Conservation (phyloP, 345 rosid genomes). For the Limnanthes douglasii region DNA sequence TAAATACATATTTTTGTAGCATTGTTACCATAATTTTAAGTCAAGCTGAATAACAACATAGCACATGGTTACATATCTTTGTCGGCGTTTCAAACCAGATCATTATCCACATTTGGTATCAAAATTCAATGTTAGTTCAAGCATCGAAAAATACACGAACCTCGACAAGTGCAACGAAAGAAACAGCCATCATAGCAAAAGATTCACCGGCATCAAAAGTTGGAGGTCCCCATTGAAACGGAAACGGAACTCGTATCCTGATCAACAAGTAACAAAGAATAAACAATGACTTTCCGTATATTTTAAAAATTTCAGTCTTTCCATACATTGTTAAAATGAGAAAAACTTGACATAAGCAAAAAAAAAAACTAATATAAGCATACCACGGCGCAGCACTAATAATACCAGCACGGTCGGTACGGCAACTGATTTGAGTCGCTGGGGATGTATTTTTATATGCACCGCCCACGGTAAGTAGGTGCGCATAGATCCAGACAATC, state of each 20-base stretch:
- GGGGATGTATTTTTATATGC: constrained; percentile 59
- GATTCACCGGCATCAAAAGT: constrained; percentile 94
- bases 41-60: too few species aligned
- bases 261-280: constrained; percentile 7
- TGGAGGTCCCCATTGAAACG: constrained; percentile 99
- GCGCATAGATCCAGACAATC: constrained; percentile 89
- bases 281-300: too few species aligned
- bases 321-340: too few species aligned
- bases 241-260: constrained; percentile 96
- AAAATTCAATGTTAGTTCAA: too few species aligned
- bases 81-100: neutral
- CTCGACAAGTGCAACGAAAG: constrained; percentile 90
- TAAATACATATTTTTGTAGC: too few species aligned
- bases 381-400: constrained; percentile 88
- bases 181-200: constrained; percentile 91
- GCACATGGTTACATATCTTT: too few species aligned
- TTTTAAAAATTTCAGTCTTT: too few species aligned
- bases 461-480: constrained; percentile 84
- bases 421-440: constrained; percentile 62
- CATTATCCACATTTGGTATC: too few species aligned
- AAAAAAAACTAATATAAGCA: constrained; percentile 6
- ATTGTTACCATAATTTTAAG: too few species aligned
- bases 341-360: too few species aligned
- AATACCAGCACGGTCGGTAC: constrained; percentile 84
- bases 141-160: constrained; percentile 24